Evolutionary conservation across 2,329 filamentous ascomycete genomes (phyloP), one percentile per base, ranked within the genome.

Genomic region (Talaromyces sp.): DNA sequence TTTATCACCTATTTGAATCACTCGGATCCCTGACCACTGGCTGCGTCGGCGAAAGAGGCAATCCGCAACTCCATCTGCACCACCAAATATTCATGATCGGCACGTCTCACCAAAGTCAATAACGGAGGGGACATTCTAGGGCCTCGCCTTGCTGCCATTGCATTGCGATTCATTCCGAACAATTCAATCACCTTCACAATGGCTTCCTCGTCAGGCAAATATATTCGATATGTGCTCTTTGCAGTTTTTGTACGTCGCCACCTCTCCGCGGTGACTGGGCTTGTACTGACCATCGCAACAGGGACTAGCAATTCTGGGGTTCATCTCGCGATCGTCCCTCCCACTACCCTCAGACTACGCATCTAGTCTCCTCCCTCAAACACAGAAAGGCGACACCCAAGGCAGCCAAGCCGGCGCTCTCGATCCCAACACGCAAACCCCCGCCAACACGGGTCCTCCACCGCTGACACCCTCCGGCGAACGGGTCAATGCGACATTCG

Each of bases 401-500:
- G 28, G 42, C 18, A 42, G 21, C 14, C 21, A 39, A 40, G 54
- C 21, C 35, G 21, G 18, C 23, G 9, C 18, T 18, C 5, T 59
- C 31, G 62, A 64, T 31, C 58, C 50, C 18, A 48, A 28, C 8
- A 40, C 35, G 5, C 63, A 61, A 59, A 58, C 48, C 28, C 58
- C 63, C 23, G 59, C 55, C 18, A 23, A 44, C 35, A 57, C 42
- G 28, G 57, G 46, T 7, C 63, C 58, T 31, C 58, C 54, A 16
- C 16, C 48, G 33, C 39, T 69, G 31, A 69, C 65, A n/a, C 64
- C 65, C 3, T 48, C 66, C 16, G 66, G 67, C 48, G 86, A 87
- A 65, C 90, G 91, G 71, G 91, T 96, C 84, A 99, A 99, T 78
- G 95, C 96, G 58, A 99, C 95, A 11, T 99, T 99, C 73, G 92